These are phyloP conservation scores for Xylariaceae sp. DNA, from an alignment of 2,329 filamentous ascomycete genomes.

Conservation along the genomic window DNA sequence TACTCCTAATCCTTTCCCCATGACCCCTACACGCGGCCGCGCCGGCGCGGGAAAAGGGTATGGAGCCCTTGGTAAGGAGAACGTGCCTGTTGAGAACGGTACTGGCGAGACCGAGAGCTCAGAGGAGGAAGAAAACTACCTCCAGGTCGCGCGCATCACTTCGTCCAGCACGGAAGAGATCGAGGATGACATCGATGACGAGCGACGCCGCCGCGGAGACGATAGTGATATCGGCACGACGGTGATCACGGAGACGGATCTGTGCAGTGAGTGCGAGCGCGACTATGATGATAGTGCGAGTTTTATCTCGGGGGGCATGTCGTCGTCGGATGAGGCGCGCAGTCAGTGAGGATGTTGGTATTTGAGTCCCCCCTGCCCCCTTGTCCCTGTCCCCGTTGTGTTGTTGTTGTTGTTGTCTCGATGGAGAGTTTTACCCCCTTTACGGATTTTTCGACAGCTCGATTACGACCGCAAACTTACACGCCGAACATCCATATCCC, in stretches of 20 bases:
- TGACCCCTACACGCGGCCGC: constrained; percentile 35
- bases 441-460: no score
- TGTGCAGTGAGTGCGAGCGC: constrained; percentile 13
- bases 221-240: constrained; percentile 38
- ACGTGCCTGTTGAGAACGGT: constrained; percentile 37
- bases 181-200: constrained; percentile 41
- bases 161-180: constrained; percentile 48
- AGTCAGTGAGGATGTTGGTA: no score
- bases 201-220: constrained; percentile 26
- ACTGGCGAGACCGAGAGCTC: constrained; percentile 50
- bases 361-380: no score
- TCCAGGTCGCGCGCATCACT: no score
- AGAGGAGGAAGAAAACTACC: no score
- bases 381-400: no score
- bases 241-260: constrained; percentile 35
- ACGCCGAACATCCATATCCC: no score
- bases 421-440: no score
- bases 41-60: constrained; percentile 40
- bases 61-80: constrained; percentile 57
- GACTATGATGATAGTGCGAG: background rate
- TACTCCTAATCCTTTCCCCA: no score
- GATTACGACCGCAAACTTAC: no score
- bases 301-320: background rate
- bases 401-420: no score
- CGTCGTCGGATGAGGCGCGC: no score